Evolutionary conservation across 1,284 basidiomycete species (phyloP), one percentile per base, ranked within the genome.

Genomic region (Rhizopogon parksii): DNA sequence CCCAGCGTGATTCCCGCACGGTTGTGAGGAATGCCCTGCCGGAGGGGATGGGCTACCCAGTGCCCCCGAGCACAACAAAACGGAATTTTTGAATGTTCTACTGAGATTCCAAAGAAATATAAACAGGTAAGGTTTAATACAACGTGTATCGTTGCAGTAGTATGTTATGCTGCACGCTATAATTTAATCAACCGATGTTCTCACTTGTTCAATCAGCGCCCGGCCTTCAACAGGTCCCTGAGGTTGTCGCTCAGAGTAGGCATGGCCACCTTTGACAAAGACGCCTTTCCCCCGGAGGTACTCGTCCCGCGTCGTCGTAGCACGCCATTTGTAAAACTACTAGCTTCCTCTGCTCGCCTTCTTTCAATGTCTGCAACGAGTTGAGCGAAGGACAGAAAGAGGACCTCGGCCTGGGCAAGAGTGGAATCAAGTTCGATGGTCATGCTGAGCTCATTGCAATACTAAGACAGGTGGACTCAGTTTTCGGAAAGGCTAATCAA

Each of bases 391-490:
- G 88, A 90, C 3, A 89, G 74, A 76, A 92, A 96, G 11, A 97
- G 77, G 8, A 96, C 91, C 70, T 97, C 93, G 7, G 93, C 93
- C 68, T 96, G 94, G 0, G 90, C 87, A 3, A 97, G 79, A 8
- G 94, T 93, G 3, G 85, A 83, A 64, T 95, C 88, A 17, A 96
- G 80, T 64, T 96, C 94, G 58, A 97, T 94, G 51, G 91, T 92
- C 79, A 92, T 92, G 65, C 87, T 91, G 49, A 95, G 78, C 60
- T 95, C 91, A 61, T 95, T 95, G 71, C 91, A 92, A 59, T 95
- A 95, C 82, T 89, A 51, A 43, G 40, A 6, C 11, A 35, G 2
- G 15, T 51, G 53, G 27, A 51, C 50, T 49, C 43, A 17, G 36
- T 17, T 36, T 36, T 36, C 36, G 36, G 15, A 15, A 36, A 17